Evolutionary conservation across 2,329 filamentous ascomycete genomes (phyloP), one percentile per base, ranked within the genome.

Genomic region (Chalara sp.): DNA sequence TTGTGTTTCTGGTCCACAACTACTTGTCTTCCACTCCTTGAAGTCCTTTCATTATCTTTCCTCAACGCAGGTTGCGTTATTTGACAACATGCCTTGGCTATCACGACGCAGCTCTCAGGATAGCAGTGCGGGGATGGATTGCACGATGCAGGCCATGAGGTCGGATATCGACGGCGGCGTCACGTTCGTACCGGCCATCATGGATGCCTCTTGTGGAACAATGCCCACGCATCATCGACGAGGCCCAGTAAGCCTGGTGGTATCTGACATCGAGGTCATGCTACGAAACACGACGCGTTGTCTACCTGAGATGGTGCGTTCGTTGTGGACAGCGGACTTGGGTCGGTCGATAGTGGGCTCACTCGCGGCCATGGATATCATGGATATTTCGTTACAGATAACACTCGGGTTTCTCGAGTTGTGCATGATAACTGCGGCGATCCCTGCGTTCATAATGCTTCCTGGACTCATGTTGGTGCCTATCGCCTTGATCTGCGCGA

Each of bases 131-230:
- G 35, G 35, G 35, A 37, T 37, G 8, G n/a, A 10, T n/a, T n/a
- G 4, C 35, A n/a, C 35, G 35, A n/a, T 37, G 35, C 8, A 10
- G 4, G 35, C 8, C 35, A 37, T 10, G 35, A 37, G 8, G 35
- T 37, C 35, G 35, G 35, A 37, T n/a, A n/a, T 37, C 2, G 35
- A 37, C 21, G 10, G 21, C 21, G 21, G 41, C 11, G 45, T 52
- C 10, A 53, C 53, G 7, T 53, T 57, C 40, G 49, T 57, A 32
- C 56, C 55, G 5, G 47, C 56, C 4, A 53, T 54, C 41, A 52
- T 57, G 12, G 56, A 57, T 43, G 54, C 47, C 37, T 51, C 51
- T 35, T 55, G 53, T 32, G 56, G 56, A 5, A 57, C 56, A 13
- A 52, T 45, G 5, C 51, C 54, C 5, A 31, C 47, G 3, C 40